Conservation (phyloP, 345 rosid genomes). For the Aquilaria sinensis region DNA sequence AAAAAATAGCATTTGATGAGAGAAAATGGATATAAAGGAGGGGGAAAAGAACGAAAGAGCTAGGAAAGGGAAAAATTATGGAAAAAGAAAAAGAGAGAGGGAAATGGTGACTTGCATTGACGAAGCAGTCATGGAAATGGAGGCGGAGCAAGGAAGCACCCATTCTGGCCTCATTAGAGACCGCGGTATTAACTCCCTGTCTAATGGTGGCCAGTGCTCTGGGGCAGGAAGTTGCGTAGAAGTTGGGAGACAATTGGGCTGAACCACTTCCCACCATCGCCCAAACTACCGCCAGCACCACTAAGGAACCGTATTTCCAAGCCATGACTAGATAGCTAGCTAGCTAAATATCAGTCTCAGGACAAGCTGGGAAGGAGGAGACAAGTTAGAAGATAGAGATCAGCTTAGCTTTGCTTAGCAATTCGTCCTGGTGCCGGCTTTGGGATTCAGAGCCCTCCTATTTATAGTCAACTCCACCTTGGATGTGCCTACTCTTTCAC, state of each 20-base stretch:
- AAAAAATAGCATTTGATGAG: too few species aligned
- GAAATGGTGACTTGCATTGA: conserved; percentile 29
- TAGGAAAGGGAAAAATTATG: not conserved
- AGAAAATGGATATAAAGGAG: too few species aligned
- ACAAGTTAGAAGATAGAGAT: not conserved
- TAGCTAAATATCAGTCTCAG: too few species aligned
- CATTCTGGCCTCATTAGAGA: conserved; percentile 43
- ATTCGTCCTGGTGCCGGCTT: not conserved
- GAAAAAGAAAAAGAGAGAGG: not conserved
- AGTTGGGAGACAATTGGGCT: conserved; percentile 35
- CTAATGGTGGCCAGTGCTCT: conserved; percentile 31
- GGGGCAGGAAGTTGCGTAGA: conserved; percentile 35
- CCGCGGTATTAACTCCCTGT: conserved; percentile 28
- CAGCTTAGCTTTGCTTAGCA: not conserved
- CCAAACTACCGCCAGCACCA: not conserved
- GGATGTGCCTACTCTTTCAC: too few species aligned
- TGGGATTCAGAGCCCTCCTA: not conserved
- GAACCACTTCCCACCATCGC: conserved; percentile 8
- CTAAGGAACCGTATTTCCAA: not conserved
- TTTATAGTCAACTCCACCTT: not conserved
- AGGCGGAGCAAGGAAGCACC: conserved; percentile 58
- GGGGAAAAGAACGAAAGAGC: not conserved
- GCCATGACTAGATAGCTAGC: conserved; percentile 15
- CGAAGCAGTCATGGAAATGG: conserved; percentile 66
- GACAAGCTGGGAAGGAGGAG: not conserved